Percentiles rank a stretch among this genome's conserved stretches.
Evolutionary conservation across 163 green algal species (phyloP).

Genomic region (Trebouxiophyceae sp.): DNA sequence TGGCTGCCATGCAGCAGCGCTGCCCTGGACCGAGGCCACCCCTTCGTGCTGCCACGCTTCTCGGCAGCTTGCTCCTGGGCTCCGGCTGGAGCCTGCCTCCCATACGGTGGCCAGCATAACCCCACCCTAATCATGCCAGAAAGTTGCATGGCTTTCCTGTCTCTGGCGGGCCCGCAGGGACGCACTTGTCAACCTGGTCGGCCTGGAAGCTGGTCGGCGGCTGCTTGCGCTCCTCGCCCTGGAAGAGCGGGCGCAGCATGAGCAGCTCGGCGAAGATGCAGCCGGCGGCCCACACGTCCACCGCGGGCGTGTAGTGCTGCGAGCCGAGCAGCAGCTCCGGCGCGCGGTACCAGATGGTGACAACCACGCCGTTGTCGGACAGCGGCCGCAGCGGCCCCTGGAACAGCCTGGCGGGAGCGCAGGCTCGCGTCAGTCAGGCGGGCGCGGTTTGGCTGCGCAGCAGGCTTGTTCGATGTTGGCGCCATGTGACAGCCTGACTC

Average conservation of each 20-base stretch:
- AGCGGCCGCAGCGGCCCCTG: slow-evolving; percentile 54
- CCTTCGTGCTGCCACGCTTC: neutral
- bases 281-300: slow-evolving; percentile 62
- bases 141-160: too few species aligned
- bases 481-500: too few species aligned
- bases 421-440: too few species aligned
- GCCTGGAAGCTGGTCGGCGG: slow-evolving; percentile 55
- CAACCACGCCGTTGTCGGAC: slow-evolving; percentile 71
- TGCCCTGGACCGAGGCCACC: too few species aligned
- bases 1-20: too few species aligned
- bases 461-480: too few species aligned
- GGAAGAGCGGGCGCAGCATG: slow-evolving; percentile 57
- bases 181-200: slow-evolving; percentile 53
- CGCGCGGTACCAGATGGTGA: slow-evolving; percentile 45
- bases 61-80: too few species aligned
- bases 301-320: slow-evolving; percentile 37
- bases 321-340: slow-evolving; percentile 26
- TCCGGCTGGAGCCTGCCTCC: too few species aligned
- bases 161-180: too few species aligned
- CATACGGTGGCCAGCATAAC: too few species aligned
- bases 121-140: too few species aligned
- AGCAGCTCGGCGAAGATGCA: slow-evolving; percentile 79
- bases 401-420: slow-evolving; percentile 44
- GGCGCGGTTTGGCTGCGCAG: too few species aligned
- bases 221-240: slow-evolving; percentile 62